These are phyloP conservation scores for Nannochloris sp. DNA, from an alignment of 139 green algal species.

Conservation along the genomic window DNA sequence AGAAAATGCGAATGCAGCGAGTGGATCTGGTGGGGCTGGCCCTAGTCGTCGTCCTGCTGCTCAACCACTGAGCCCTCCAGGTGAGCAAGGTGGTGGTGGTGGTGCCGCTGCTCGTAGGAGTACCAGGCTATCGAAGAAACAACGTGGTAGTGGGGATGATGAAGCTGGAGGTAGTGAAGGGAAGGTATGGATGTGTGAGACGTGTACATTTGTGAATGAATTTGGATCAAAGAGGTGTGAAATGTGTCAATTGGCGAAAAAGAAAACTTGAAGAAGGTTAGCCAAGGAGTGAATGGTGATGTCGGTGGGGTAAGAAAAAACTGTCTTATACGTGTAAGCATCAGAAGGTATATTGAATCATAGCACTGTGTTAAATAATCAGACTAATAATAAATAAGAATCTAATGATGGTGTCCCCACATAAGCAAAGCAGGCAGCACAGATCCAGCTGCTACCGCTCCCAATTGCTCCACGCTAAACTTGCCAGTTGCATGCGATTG, in stretches of 20 bases:
- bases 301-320: no score
- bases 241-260: slow-evolving; percentile 36
- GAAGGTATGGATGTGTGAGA: slow-evolving; percentile 41
- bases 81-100: background rate
- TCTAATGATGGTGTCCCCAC: slow-evolving; percentile 13
- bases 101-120: background rate
- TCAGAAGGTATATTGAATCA: no score
- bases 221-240: slow-evolving; percentile 31
- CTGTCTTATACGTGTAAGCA: no score
- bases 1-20: no score
- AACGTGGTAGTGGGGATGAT: background rate
- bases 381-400: background rate
- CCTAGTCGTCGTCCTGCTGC: no score
- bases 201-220: slow-evolving; percentile 56
- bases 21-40: no score
- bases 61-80: no score
- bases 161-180: slow-evolving; percentile 4
- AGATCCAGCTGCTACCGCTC: background rate
- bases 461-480: background rate
- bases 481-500: background rate
- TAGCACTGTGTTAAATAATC: background rate
- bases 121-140: background rate
- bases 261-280: no score
- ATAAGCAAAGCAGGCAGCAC: background rate
- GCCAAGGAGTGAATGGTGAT: no score